Evolutionary conservation across 2,329 filamentous ascomycete species (phyloP).

Genomic region (Fusarium dimerum): DNA sequence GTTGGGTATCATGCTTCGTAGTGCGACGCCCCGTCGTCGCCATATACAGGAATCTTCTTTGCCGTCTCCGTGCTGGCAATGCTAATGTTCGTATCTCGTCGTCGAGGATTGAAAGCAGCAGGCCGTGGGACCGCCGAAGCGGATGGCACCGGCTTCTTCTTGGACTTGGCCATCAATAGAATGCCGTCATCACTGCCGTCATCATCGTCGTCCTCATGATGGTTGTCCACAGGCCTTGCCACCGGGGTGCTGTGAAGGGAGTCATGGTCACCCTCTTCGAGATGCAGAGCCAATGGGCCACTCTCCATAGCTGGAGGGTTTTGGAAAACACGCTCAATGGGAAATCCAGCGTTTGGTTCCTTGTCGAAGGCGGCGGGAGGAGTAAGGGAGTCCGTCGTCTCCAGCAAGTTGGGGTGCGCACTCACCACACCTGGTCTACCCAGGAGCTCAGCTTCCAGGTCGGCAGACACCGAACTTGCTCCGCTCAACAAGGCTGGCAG

Average conservation of each 20-base stretch:
- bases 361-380: constrained; percentile 53
- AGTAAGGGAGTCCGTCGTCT: constrained; percentile 56
- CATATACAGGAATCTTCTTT: constrained; percentile 52
- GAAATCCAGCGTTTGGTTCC: constrained; percentile 48
- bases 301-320: constrained; percentile 36
- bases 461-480: constrained; percentile 64
- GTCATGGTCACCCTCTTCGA: constrained; percentile 22
- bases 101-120: constrained; percentile 41
- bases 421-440: constrained; percentile 49
- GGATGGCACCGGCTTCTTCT: constrained; percentile 41
- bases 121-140: constrained; percentile 13
- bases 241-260: constrained; percentile 30
- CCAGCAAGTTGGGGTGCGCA: constrained; percentile 44
- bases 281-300: constrained; percentile 32
- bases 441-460: constrained; percentile 62
- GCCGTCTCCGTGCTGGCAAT: constrained; percentile 65
- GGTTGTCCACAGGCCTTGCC: constrained; percentile 27
- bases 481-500: constrained; percentile 64
- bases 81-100: constrained; percentile 62
- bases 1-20: constrained; percentile 30
- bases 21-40: constrained; percentile 32
- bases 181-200: constrained; percentile 58
- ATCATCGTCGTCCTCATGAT: constrained; percentile 45
- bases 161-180: constrained; percentile 54
- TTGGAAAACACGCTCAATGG: constrained; percentile 43